phyloP scores from a whole-genome alignment of 1,284 basidiomycete species.

The Pseudozyma tsukubaensis region DNA sequence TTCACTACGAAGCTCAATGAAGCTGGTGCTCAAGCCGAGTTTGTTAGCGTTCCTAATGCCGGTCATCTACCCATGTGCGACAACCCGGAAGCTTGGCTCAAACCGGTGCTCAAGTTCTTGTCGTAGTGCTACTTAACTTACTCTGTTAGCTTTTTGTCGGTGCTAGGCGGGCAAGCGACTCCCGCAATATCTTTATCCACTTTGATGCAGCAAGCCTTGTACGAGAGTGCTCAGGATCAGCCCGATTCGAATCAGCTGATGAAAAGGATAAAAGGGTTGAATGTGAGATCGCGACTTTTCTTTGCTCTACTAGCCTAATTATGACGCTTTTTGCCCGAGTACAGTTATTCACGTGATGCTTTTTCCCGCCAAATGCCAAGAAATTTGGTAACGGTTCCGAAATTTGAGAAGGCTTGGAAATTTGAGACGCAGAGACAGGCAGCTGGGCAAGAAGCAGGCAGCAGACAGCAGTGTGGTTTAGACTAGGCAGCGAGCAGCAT shows the following conservation, averaged over 20 bases:
- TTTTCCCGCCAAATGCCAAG: no score
- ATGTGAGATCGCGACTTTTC: no score
- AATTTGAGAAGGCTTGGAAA: not conserved
- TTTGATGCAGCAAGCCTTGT: not conserved
- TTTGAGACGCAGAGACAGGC: not conserved
- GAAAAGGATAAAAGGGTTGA: no score
- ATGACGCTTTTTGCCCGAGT: no score
- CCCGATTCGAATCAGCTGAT: no score
- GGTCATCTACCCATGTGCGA: constrained; percentile 71
- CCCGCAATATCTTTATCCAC: constrained; percentile 8
- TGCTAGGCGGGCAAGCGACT: not conserved
- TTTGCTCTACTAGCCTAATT: no score
- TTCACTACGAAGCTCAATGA: constrained; percentile 64
- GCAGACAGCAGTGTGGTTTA: no score
- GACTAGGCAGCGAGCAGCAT: no score
- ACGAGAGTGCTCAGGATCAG: not conserved
- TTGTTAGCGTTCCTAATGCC: constrained; percentile 64
- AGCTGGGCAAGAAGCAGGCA: no score
- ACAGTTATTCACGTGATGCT: no score
- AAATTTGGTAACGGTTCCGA: not conserved
- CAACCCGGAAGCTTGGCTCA: constrained; percentile 61
- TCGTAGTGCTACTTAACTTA: not conserved
- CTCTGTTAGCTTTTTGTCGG: not conserved
- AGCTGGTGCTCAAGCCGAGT: constrained; percentile 61
- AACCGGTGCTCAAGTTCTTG: constrained; percentile 41